Base-by-base conservation (phyloP, 164 flowering plant genomes). In the Chimonanthus praecox region DNA sequence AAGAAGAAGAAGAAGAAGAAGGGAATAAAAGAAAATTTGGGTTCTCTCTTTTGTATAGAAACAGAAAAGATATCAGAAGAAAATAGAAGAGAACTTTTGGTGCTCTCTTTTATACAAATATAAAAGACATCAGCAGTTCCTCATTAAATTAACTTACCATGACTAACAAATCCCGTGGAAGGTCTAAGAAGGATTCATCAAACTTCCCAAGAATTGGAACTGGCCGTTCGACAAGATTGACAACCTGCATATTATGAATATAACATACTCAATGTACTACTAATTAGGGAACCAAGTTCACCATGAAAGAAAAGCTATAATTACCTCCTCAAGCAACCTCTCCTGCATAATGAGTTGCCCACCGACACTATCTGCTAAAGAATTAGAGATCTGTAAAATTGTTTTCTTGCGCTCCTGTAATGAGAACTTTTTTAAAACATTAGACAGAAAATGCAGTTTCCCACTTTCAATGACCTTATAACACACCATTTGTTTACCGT, bases 221-320 rank as follows among this genome's bases (percentile, higher is more conserved):
- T 48, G 99, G 99, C 76, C 93, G 88, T 80, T 95, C 99, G 71
- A 95, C 92, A 79, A 95, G 95, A 88, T 95, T 95, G 69, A 86
- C 96, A 62, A 95, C 95, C 99, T 94, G 78, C 43, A 78, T 54
- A 68, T 13, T 58, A 46, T 48, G 21, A 3, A 69, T n/a, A 44
- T 49, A 49, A 74, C 49, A 67, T 47, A 3, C 15, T 20, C 54
- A 43, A 71, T 50, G 58, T 16, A 43, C 47, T 44, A 49, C n/a
- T 68, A n/a, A 50, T 50, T 6, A 48, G 4, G 50, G 48, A 21
- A 73, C 3, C 20, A 47, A 72, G 62, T 21, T 11, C 69, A 73
- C 18, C 65, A 61, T 68, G 54, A 21, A 63, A 60, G 50, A 2
- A 62, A 66, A 4, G 6, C 20, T 33, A 67, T 33, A 51, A 21